Evolutionary conservation across 148 eudicot genomes (phyloP), one percentile per base, ranked within the genome.

Genomic region (Camellia sinensis): DNA sequence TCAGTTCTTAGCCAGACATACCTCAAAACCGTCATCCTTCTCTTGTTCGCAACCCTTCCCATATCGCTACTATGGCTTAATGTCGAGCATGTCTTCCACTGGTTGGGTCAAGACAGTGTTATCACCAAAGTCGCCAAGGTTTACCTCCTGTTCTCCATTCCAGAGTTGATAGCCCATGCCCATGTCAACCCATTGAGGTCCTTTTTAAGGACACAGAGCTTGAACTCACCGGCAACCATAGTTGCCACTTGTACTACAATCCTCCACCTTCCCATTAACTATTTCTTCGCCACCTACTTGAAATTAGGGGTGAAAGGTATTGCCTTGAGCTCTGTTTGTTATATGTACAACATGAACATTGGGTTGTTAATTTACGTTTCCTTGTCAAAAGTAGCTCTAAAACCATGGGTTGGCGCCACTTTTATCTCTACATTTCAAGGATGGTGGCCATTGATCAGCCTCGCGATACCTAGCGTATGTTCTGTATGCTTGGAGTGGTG

Each of bases 401-500:
- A 89, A 71, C 97, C 97, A 0, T 96, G 99, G 99, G 85, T 61
- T 1, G 98, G 91, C 7, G 57, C 84, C 21, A 86, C 87, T 0
- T 3, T 87, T 3, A 13, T 64, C 5, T 90, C 98, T 0, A 81
- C 90, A 0, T 87, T 89, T 66, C 92, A 87, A 45, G 99, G 97
- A 1, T 96, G 99, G 99, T 77, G 83, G 62, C 85, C 87, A 0
- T 79, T 96, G 74, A 82, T 96, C 6, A 77, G 87, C 60, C 73
- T 96, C 3, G 95, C 97, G 0, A 14, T 93, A 8, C 99, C 99
- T 0, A 92, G 97, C 68, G 80, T 88, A 0, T 81, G 86, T 22
- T 86, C 94, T 0, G 95, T 92, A 2, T 96, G 99, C 74, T 80
- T 96, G 48, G 99, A 96, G n/a, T 96, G 99, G 99, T 96, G 99